Conservation (phyloP, 2,329 filamentous ascomycete species). For the Fusarium subtropicale region DNA sequence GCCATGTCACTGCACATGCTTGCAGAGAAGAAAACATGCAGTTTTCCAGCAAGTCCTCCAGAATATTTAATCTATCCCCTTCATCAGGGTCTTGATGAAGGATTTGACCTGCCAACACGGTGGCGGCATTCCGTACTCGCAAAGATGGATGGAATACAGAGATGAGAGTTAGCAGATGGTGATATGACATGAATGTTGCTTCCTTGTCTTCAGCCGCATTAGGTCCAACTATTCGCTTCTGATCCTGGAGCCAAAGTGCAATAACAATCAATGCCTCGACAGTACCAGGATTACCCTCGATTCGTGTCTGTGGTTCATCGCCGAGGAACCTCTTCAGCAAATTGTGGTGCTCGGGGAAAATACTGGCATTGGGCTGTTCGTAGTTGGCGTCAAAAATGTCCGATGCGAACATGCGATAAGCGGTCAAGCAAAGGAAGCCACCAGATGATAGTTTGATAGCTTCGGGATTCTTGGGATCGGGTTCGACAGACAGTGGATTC, state of each 20-base stretch:
- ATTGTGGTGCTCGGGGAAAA: constrained; percentile 70
- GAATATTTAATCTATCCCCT: constrained; percentile 68
- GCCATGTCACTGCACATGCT: constrained; percentile 71
- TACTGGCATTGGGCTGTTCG: constrained; percentile 63
- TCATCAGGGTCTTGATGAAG: constrained; percentile 71
- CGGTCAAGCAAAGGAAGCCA: constrained; percentile 68
- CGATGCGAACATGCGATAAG: constrained; percentile 72
- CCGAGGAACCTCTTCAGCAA: constrained; percentile 67
- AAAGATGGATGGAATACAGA: constrained; percentile 68
- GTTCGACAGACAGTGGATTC: constrained; percentile 60
- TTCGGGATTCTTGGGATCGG: constrained; percentile 60
- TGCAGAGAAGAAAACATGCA: constrained; percentile 72
- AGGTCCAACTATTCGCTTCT: constrained; percentile 55
- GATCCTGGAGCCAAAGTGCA: constrained; percentile 68
- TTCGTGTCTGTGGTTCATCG: constrained; percentile 61
- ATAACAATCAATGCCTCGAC: constrained; percentile 70
- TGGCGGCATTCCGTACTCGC: constrained; percentile 66
- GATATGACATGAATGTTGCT: constrained; percentile 68
- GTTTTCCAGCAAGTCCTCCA: constrained; percentile 74
- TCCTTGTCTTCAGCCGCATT: constrained; percentile 51
- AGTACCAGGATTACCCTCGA: constrained; percentile 64
- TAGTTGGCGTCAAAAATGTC: constrained; percentile 70
- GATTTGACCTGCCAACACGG: constrained; percentile 63
- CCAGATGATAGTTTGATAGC: constrained; percentile 69
- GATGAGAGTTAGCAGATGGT: constrained; percentile 68